Evolutionary conservation across 306 rosid species (phyloP), one percentile per base, ranked within the genome.

Genomic region (Cucumis hystrix): DNA sequence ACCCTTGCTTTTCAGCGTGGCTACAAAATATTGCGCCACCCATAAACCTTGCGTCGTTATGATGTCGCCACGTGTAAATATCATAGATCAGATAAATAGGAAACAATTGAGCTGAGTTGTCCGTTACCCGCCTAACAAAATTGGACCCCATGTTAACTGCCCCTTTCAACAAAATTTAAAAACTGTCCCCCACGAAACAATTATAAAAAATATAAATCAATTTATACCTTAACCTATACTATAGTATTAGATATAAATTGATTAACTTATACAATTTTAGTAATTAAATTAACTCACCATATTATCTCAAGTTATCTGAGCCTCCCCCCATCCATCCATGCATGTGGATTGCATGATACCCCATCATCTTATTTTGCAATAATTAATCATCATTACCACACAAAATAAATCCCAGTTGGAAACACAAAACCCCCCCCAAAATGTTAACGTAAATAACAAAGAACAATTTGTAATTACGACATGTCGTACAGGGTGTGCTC

Each of bases 91-190:
- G 55, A 47, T 28, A 69, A 43, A 45, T 45, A 77, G 74, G 73
- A 45, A 82, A 80, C 83, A 57, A 75, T 80, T 28, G 40, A 68
- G 43, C 74, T 77, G 49, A 68, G 43, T 65, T 77, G 91, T 87
- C 87, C 79, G 79, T n/a, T 58, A 83, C 76, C 76, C 18, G 66
- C 84, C 84, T 76, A 74, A 79, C 91, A 81, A 83, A 76, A 41
- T 72, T 14, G 75, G 81, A 86, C 30, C 88, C 85, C 80, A 51
- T 57, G 4, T 54, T 60, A 78, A 78, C 80, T 66, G 66, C 77
- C 20, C 17, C 78, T 68, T 65, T 78, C 40, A 41, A 79, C 80
- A 78, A 81, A 78, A 85, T 83, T 28, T 17, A 14, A 33, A 65
- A 81, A 79, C 66, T 84, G 83, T 79, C 88, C 81, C 70, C 74